Evolutionary conservation across 2,329 filamentous ascomycete species (phyloP).

Genomic region (Stromatinia cepivora): DNA sequence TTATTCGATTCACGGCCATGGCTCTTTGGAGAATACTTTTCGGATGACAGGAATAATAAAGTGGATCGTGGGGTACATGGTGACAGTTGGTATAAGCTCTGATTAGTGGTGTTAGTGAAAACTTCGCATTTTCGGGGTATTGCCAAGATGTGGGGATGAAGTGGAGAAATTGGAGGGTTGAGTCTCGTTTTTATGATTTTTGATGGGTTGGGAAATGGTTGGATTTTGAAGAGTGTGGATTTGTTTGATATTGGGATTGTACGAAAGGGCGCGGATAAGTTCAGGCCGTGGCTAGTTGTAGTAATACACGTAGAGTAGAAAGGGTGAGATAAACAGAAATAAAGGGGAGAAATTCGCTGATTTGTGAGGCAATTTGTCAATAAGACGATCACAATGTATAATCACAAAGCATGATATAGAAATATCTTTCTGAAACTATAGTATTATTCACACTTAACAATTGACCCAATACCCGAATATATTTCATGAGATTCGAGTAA

Average conservation of each 20-base stretch:
- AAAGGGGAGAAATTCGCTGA: background rate
- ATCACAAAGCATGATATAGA: background rate
- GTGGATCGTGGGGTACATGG: background rate
- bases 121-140: background rate
- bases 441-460: background rate
- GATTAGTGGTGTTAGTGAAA: background rate
- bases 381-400: background rate
- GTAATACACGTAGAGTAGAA: background rate
- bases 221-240: no score
- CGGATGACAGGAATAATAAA: background rate
- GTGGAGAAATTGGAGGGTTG: background rate
- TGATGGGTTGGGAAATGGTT: background rate
- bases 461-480: background rate
- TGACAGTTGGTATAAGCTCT: background rate
- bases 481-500: background rate
- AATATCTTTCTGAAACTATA: background rate
- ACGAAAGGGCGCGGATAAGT: background rate
- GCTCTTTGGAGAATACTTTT: no score
- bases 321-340: background rate
- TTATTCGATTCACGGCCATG: background rate
- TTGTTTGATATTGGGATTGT: background rate
- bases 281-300: no score
- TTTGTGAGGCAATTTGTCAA: background rate
- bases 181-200: background rate
- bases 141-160: background rate